phyloP scores from a whole-genome alignment of 371 early-diverging fungal genomes.

The Mortierella sp. region DNA sequence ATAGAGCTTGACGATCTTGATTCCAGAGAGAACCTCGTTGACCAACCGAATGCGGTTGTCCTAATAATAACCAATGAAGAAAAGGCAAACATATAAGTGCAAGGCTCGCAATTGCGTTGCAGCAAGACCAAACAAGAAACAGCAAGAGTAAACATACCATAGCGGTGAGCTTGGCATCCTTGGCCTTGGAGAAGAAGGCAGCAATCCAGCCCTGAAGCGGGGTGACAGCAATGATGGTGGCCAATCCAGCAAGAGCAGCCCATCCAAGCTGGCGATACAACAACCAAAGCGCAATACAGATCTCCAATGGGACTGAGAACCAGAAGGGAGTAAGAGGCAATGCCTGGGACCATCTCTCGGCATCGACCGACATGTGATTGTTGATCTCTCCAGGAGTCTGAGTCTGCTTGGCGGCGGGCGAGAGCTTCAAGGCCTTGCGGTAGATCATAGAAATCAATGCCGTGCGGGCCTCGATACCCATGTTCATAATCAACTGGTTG shows the following conservation, averaged over 20 bases:
- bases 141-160: slow-evolving; percentile 21
- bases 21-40: slow-evolving; percentile 61
- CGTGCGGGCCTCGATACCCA: slow-evolving; percentile 62
- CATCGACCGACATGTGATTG: slow-evolving; percentile 47
- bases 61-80: neutral
- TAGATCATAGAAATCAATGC: slow-evolving; percentile 69
- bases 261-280: slow-evolving; percentile 47
- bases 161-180: slow-evolving; percentile 65
- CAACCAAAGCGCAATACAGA: slow-evolving; percentile 44
- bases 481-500: slow-evolving; percentile 29
- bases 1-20: slow-evolving; percentile 70
- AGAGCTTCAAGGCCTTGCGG: slow-evolving; percentile 60
- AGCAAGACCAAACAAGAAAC: neutral
- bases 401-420: slow-evolving; percentile 27
- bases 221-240: slow-evolving; percentile 22
- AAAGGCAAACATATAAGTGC: neutral
- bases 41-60: slow-evolving; percentile 40
- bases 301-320: slow-evolving; percentile 37
- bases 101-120: neutral
- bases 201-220: slow-evolving; percentile 41
- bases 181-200: slow-evolving; percentile 60
- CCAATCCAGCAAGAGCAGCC: slow-evolving; percentile 34
- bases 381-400: slow-evolving; percentile 41
- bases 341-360: slow-evolving; percentile 29
- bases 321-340: slow-evolving; percentile 29